Percentiles rank a stretch among this genome's conserved stretches.
Evolutionary conservation across 306 rosid genomes (phyloP).

Genomic region (Arachis stenosperma): DNA sequence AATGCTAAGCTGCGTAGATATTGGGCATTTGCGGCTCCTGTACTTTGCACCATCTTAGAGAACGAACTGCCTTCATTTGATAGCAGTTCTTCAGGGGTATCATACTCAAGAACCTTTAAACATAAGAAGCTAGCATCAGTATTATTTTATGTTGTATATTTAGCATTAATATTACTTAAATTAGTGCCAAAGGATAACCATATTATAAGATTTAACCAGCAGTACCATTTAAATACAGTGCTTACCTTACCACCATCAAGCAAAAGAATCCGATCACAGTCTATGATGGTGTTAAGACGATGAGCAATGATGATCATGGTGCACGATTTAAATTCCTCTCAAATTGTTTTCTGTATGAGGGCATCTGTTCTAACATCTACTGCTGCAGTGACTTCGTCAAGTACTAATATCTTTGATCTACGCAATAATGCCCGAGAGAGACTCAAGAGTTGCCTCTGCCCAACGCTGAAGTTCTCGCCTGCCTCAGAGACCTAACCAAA

Average conservation of each 20-base stretch:
- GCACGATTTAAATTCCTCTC: slow-evolving; percentile 87
- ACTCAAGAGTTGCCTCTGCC: slow-evolving; percentile 92
- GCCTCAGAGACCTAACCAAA: slow-evolving; percentile 80
- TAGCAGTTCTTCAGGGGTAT: slow-evolving; percentile 69
- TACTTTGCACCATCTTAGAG: slow-evolving; percentile 86
- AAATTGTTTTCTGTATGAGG: slow-evolving; percentile 86
- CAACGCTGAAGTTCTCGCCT: slow-evolving; percentile 96
- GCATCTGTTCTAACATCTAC: slow-evolving; percentile 95
- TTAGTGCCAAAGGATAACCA: slow-evolving; percentile 8
- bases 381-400: slow-evolving; percentile 96
- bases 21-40: slow-evolving; percentile 89
- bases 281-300: slow-evolving; percentile 87
- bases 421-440: slow-evolving; percentile 87
- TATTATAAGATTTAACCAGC: slow-evolving; percentile 20
- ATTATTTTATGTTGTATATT: neutral
- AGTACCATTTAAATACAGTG: slow-evolving; percentile 12
- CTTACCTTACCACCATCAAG: slow-evolving; percentile 87
- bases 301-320: slow-evolving; percentile 95
- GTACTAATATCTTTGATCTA: slow-evolving; percentile 90
- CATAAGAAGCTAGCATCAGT: slow-evolving; percentile 19
- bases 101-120: slow-evolving; percentile 73
- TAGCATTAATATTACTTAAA: slow-evolving; percentile 1
- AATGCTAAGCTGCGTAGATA: slow-evolving; percentile 68
- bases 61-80: slow-evolving; percentile 67
- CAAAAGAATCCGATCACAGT: slow-evolving; percentile 78